Evolutionary conservation across 805 yeast species (phyloP).

Genomic region (Pichia ethanolica): DNA sequence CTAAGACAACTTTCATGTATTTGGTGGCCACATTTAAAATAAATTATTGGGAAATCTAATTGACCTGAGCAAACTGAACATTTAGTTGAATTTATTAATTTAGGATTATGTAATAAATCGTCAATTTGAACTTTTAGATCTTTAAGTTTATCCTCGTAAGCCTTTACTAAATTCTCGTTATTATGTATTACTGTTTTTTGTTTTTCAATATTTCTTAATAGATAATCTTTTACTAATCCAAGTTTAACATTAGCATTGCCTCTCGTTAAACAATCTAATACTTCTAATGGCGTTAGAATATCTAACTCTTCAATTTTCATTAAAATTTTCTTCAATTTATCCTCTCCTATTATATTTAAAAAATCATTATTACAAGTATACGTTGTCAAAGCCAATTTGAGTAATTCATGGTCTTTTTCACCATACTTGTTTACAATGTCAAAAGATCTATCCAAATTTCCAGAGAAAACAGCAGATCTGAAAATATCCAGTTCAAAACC

Average conservation of each 20-base stretch:
- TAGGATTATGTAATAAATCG: constrained; percentile 38
- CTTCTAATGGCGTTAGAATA: constrained; percentile 65
- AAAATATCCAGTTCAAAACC: constrained; percentile 54
- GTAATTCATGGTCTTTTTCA: constrained; percentile 54
- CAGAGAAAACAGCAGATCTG: constrained; percentile 52
- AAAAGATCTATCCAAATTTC: constrained; percentile 50
- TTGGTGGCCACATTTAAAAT: constrained; percentile 80
- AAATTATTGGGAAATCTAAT: constrained; percentile 72
- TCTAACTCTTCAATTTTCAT: constrained; percentile 43
- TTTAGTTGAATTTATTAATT: constrained; percentile 40
- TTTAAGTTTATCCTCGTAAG: constrained; percentile 61
- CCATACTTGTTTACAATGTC: constrained; percentile 55
- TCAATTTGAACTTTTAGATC: constrained; percentile 47
- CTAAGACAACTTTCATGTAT: constrained; percentile 69
- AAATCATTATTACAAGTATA: constrained; percentile 50
- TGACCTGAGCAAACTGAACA: constrained; percentile 61
- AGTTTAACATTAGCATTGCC: constrained; percentile 40
- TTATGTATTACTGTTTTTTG: constrained; percentile 62
- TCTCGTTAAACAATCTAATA: constrained; percentile 35
- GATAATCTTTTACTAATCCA: constrained; percentile 63
- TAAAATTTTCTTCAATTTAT: constrained; percentile 42
- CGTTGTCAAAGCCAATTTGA: constrained; percentile 54
- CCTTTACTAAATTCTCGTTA: constrained; percentile 55
- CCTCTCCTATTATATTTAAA: constrained; percentile 45
- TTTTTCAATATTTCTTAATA: constrained; percentile 51